Evolutionary conservation across 1,139 yeast genomes (phyloP).

Genomic region (Hyphopichia fennica): DNA sequence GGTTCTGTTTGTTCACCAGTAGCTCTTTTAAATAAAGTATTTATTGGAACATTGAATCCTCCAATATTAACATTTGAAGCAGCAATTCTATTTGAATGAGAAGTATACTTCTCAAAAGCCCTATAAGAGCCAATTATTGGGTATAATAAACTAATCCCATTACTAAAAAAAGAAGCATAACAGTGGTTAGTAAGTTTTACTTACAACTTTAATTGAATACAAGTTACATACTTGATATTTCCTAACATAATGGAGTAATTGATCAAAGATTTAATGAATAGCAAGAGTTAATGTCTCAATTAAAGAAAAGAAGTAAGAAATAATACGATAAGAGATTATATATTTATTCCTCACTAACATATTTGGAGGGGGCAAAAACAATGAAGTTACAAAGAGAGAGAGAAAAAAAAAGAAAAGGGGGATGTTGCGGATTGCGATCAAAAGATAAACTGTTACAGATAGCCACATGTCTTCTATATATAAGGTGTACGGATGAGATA

Average conservation of each 20-base stretch:
- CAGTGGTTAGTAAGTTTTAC: neutral
- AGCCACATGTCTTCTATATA: neutral
- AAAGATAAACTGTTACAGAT: neutral
- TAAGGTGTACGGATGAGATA: neutral
- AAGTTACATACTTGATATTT: neutral
- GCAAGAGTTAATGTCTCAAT: no score
- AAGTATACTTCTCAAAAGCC: conserved; percentile 47
- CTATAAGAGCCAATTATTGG: conserved; percentile 56
- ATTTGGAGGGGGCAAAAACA: neutral
- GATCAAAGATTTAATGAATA: no score
- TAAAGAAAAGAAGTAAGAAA: no score
- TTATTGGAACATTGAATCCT: conserved; percentile 37
- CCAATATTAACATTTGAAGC: conserved; percentile 31
- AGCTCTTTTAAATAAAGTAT: conserved; percentile 23
- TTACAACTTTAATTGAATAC: neutral
- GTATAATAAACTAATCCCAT: conserved; percentile 44
- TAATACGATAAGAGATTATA: neutral
- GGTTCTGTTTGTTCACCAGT: conserved; percentile 13
- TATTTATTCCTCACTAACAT: no score
- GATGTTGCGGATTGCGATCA: neutral
- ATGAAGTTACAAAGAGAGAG: no score
- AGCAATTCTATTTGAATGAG: conserved; percentile 21
- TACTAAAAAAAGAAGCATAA: conserved; percentile 20
- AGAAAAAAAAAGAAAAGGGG: no score
- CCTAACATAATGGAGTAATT: neutral